A percentile compares a stretch with the other conserved stretches of the same genome.
phyloP scores from a whole-genome alignment of 306 rosid species.

The Vachellia collinsii region DNA sequence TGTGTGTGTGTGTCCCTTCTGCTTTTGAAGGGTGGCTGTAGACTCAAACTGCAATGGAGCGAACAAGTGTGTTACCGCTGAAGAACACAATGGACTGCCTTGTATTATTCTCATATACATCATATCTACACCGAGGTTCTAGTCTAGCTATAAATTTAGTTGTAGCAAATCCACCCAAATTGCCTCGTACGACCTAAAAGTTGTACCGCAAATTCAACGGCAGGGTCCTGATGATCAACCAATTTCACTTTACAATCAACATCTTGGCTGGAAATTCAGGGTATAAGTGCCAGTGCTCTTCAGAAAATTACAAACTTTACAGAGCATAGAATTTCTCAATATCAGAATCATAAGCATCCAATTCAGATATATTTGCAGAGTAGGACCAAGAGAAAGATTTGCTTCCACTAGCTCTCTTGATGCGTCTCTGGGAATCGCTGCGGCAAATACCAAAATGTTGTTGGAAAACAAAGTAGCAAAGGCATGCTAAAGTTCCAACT shows the following conservation, averaged over 20 bases:
- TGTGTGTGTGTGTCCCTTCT: no score
- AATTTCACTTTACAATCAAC: constrained; percentile 5
- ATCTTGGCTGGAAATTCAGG: neutral
- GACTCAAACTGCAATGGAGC: neutral
- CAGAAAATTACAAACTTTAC: constrained; percentile 28
- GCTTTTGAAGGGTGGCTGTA: neutral
- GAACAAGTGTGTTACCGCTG: neutral
- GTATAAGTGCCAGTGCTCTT: constrained; percentile 9
- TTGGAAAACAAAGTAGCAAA: constrained; percentile 79
- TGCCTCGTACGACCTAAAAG: constrained; percentile 7
- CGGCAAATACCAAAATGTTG: constrained; percentile 62
- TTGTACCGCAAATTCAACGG: constrained; percentile 18
- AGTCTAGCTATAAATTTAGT: neutral
- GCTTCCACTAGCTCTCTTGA: constrained; percentile 73
- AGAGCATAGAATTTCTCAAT: constrained; percentile 72
- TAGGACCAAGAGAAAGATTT: constrained; percentile 88
- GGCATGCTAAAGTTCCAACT: constrained; percentile 76
- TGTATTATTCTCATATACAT: constrained; percentile 32
- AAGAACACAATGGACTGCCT: neutral
- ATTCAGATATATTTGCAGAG: constrained; percentile 77
- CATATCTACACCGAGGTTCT: constrained; percentile 20
- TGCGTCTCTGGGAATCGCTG: constrained; percentile 69
- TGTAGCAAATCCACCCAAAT: constrained; percentile 6
- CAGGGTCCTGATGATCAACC: constrained; percentile 22
- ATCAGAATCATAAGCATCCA: constrained; percentile 72